Base-by-base conservation (phyloP, 306 rosid species). In the Biancaea sappan region DNA sequence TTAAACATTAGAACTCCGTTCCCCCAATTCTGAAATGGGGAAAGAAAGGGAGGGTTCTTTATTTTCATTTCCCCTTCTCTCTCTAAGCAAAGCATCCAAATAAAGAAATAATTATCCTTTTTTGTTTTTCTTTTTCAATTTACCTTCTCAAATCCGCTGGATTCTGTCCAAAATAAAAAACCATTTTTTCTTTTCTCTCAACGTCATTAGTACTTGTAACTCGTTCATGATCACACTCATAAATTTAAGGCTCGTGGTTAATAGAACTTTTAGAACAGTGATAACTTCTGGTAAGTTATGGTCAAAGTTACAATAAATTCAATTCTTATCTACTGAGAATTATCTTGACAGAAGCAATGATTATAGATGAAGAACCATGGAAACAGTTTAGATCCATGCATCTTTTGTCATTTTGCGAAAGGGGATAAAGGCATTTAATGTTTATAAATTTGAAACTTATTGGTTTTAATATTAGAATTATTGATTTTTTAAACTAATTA, bases 301-400 rank as follows among this genome's bases (percentile, higher is more conserved):
- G 28, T 57, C 18, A 28, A 8, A 47, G 8, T 29, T 7, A 8
- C 8, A 35, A 37, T 25, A 38, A 63, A 19, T 37, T 11, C n/a
- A 28, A 37, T 63, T 6, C 51, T 38, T 41, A 24, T 41, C 52
- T 40, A 40, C 5, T 6, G 19, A 14, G 53, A 41, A 65, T 13
- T 7, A 14, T 40, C 2, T 12, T 46, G 18, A 1, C 9, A 24
- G 18, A 40, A 64, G 22, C 19, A 37, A 38, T 63, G 46, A 21
- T 63, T 63, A 63, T 24, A 18, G 6, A 1, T 41, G 16, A 44
- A 8, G 8, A 28, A 18, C 2, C 31, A 0, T 5, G 12, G 26
- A 10, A 44, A 69, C 24, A 69, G 74, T 35, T 51, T 6, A 51
- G 74, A 21, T 50, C 48, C 56, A 50, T 51, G 62, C 19, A 69